phyloP scores from a whole-genome alignment of 2,329 filamentous ascomycete species.

The Exophiala xenobiotica region DNA sequence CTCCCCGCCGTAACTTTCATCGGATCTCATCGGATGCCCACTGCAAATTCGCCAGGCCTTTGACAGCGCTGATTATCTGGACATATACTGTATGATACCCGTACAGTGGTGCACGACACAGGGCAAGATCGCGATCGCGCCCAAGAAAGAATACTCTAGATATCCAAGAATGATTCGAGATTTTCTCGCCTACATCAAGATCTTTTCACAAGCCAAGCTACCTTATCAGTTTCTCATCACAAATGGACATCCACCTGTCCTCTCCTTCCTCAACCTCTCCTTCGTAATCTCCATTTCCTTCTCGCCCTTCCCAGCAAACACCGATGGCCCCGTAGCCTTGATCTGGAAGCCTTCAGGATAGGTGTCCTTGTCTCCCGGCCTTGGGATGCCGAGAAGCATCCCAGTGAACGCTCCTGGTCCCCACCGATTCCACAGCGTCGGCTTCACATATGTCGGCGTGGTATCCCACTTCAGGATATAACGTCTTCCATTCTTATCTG shows the following conservation, averaged over 20 bases:
- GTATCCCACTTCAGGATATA: constrained; percentile 55
- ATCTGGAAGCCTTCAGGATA: constrained; percentile 50
- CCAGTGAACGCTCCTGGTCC: constrained; percentile 56
- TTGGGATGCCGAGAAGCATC: constrained; percentile 45
- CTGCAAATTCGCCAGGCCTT: no score
- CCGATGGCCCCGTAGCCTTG: constrained; percentile 62
- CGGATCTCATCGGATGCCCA: no score
- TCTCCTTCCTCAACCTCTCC: constrained; percentile 38
- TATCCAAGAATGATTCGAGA: neutral
- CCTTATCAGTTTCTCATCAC: no score
- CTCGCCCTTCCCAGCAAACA: constrained; percentile 53
- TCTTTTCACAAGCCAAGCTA: neutral
- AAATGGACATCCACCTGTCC: constrained; percentile 53
- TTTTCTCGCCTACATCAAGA: neutral
- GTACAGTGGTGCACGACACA: neutral
- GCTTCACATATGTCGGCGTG: constrained; percentile 64
- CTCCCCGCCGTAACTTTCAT: no score
- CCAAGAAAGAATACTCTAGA: neutral
- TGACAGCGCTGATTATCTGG: no score
- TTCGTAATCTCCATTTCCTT: constrained; percentile 48
- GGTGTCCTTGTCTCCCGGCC: constrained; percentile 50
- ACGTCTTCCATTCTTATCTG: constrained; percentile 54
- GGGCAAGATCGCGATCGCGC: neutral
- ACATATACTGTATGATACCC: no score
- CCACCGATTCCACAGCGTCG: constrained; percentile 63